phyloP scores from a whole-genome alignment of 1,139 yeast species.

The Scheffersomyces parashehatae region DNA sequence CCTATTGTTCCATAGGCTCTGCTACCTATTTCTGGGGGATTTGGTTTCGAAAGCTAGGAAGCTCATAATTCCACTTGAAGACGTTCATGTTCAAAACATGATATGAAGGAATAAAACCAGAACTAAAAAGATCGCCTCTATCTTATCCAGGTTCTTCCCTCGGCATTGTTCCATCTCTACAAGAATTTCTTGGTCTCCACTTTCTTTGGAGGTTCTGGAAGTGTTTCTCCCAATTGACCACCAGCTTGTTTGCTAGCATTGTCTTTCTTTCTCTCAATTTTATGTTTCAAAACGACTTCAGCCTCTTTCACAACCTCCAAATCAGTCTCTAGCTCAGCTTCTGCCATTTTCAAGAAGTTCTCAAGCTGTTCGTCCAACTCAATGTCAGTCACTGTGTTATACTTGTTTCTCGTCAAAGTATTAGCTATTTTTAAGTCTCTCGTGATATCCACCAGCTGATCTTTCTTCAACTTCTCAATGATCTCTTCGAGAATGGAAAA shows the following conservation, averaged over 20 bases:
- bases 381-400: constrained; percentile 33
- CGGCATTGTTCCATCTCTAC: constrained; percentile 2
- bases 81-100: no score
- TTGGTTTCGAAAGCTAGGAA: no score
- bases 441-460: constrained; percentile 37
- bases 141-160: no score
- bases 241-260: neutral
- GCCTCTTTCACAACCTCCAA: no score
- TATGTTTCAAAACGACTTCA: neutral
- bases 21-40: no score
- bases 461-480: constrained; percentile 26
- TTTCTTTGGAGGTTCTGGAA: neutral
- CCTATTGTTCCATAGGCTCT: no score
- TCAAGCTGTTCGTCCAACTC: constrained; percentile 44
- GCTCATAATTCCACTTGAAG: no score
- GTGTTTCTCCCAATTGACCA: neutral
- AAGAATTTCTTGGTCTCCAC: constrained; percentile 17
- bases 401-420: constrained; percentile 33
- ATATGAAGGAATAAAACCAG: no score
- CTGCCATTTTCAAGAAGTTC: constrained; percentile 33
- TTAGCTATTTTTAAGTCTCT: constrained; percentile 41
- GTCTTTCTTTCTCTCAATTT: neutral
- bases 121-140: no score
- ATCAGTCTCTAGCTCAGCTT: constrained; percentile 9
- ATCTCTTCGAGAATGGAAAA: constrained; percentile 34